These are phyloP conservation scores for Solanum chacoense DNA, from an alignment of 305 asterid genomes.

Conservation along the genomic window DNA sequence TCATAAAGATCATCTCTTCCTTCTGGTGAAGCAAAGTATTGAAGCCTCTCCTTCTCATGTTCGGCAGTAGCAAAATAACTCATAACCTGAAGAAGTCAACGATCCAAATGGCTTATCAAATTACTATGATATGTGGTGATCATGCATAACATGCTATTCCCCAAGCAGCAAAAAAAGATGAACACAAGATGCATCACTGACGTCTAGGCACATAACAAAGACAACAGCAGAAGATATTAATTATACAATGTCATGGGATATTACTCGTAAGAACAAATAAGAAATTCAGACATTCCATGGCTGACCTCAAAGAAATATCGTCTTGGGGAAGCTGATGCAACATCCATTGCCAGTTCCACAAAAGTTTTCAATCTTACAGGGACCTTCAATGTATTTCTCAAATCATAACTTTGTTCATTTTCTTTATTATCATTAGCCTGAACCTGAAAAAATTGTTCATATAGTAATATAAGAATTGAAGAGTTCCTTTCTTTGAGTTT, in stretches of 20 bases:
- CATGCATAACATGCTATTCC: neutral
- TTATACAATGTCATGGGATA: neutral
- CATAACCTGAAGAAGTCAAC: slow-evolving; percentile 50
- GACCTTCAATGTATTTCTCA: slow-evolving; percentile 12
- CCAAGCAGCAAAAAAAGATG: neutral
- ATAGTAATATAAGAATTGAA: neutral
- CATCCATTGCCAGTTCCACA: slow-evolving; percentile 79
- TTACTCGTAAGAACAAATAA: neutral
- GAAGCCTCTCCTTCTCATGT: slow-evolving; percentile 91
- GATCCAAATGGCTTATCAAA: neutral
- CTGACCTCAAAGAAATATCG: slow-evolving; percentile 91
- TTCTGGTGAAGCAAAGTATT: slow-evolving; percentile 78
- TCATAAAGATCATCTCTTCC: slow-evolving; percentile 93
- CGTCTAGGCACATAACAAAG: neutral
- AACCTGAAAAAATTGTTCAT: slow-evolving; percentile 34
- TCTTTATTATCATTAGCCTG: slow-evolving; percentile 29
- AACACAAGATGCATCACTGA: neutral
- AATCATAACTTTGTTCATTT: slow-evolving; percentile 13
- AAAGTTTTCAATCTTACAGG: slow-evolving; percentile 67
- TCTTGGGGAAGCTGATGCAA: slow-evolving; percentile 83
- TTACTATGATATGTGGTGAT: neutral
- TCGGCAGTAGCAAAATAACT: slow-evolving; percentile 74
- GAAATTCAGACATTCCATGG: slow-evolving; percentile 2
- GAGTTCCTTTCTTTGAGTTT: neutral
- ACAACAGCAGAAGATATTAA: neutral